Percentiles rank a stretch among this genome's conserved stretches.
These are phyloP conservation scores for Blastocystis hominis DNA, from an alignment of 352 stramenopile species.

Conservation along the genomic window DNA sequence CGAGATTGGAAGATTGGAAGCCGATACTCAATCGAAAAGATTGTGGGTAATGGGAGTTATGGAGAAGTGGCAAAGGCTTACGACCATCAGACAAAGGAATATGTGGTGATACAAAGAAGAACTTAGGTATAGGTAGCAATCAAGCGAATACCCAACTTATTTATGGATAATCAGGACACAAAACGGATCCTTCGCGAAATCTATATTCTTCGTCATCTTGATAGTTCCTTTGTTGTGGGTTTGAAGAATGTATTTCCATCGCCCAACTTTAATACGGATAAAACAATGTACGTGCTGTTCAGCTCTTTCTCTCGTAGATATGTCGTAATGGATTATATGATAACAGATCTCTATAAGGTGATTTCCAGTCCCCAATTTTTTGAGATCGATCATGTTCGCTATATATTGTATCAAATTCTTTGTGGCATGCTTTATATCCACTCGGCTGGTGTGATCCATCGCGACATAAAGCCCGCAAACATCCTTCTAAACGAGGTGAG, in stretches of 20 bases:
- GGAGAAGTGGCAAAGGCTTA: slow-evolving; percentile 74
- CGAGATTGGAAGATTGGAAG: slow-evolving; percentile 68
- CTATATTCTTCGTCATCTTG: slow-evolving; percentile 70
- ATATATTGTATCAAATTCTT: slow-evolving; percentile 67
- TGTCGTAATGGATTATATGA: slow-evolving; percentile 68
- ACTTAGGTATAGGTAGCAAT: slow-evolving; percentile 68
- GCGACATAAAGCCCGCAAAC: slow-evolving; percentile 84
- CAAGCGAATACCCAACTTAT: slow-evolving; percentile 72
- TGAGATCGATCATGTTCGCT: slow-evolving; percentile 46
- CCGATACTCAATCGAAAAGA: slow-evolving; percentile 61
- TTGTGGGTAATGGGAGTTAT: slow-evolving; percentile 72
- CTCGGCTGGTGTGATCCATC: slow-evolving; percentile 80
- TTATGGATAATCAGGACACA: slow-evolving; percentile 70
- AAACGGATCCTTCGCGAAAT: slow-evolving; percentile 72
- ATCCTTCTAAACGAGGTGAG: slow-evolving; percentile 69
- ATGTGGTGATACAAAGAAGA: not conserved
- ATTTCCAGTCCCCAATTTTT: slow-evolving; percentile 73
- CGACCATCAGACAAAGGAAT: slow-evolving; percentile 63
- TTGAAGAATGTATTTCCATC: slow-evolving; percentile 24
- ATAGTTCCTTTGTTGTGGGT: slow-evolving; percentile 69
- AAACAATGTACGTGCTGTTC: not conserved
- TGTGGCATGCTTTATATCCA: slow-evolving; percentile 84
- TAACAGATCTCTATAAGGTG: slow-evolving; percentile 79
- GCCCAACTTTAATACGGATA: not conserved
- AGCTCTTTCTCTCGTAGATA: slow-evolving; percentile 28